Base-by-base conservation (phyloP, 768 basidiomycete species). In the Boletus coccyginus region DNA sequence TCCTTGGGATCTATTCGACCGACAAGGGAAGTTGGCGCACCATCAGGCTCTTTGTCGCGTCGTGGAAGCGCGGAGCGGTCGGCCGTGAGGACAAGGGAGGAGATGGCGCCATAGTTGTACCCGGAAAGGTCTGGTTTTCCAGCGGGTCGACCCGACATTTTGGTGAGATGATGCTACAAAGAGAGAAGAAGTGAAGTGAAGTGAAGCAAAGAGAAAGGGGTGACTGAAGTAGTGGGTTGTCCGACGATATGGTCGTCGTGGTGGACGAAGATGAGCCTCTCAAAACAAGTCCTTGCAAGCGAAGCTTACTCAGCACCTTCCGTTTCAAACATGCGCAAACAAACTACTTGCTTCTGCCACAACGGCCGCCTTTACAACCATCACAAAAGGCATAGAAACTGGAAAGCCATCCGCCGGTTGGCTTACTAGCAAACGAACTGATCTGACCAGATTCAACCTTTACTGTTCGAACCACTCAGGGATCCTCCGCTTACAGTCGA, bases 81-180 rank as follows among this genome's bases (percentile, higher is more conserved):
- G 13, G 96, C 92, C n/a, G 91, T 94, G 67, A 98, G 80, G 44
- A 98, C 96, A 43, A 98, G 82, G 21, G 92, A 94, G 31, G 93
- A 93, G 68, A 98, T 95, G 52, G 92, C 92, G 45, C 89, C 86
- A 81, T 98, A 98, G 78, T 97, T 97, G 84, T 94, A 98, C 43
- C 85, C 86, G 59, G 92, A 93, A 65, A 91, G 74, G 73, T 96
- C 92, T 50, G 84, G 87, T 76, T 88, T 90, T 57, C 72, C 78
- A 43, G 71, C 67, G 3, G 74, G 70, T 40, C 72, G 71, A 42
- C 73, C 69, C 8, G 78, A 71, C 78, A 79, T 79, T 58, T 57
- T 61, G 32, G 12, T 3, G 17, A 7, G 19, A 7, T n/a, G 27
- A 53, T 50, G 50, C 51, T 53, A 58, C 55, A 65, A 21, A 49